Percentiles rank a stretch among this genome's conserved stretches.
These are phyloP conservation scores for Apiotrichum brassicae DNA, from an alignment of 1,284 basidiomycete species.

Conservation along the genomic window DNA sequence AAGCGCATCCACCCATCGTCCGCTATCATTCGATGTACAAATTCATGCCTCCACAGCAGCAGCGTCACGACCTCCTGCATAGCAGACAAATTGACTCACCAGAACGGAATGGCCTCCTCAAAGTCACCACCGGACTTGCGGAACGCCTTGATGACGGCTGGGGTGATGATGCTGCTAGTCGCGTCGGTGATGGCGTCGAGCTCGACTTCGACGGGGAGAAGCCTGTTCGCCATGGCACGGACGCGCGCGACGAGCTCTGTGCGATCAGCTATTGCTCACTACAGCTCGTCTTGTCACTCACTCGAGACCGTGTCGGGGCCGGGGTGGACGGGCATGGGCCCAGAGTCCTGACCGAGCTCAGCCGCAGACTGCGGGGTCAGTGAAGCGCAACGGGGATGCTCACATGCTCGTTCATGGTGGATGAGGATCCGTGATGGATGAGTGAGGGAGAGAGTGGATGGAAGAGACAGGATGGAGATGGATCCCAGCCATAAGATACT, in stretches of 20 bases:
- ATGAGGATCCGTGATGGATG: not conserved
- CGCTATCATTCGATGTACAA: no score
- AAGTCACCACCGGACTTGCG: conserved; percentile 55
- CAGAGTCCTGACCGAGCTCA: not conserved
- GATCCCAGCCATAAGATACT: no score
- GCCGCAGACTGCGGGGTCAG: not conserved
- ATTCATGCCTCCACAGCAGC: no score
- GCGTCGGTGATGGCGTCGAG: conserved; percentile 38
- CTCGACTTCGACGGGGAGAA: conserved; percentile 68
- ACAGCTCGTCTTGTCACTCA: not conserved
- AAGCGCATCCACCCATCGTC: no score
- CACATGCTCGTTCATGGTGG: not conserved
- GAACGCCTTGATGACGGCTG: conserved; percentile 48
- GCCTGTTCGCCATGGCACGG: conserved; percentile 64
- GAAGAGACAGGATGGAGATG: not conserved
- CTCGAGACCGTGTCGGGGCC: conserved; percentile 14
- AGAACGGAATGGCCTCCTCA: conserved; percentile 59
- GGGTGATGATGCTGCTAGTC: conserved; percentile 46
- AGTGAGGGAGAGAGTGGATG: not conserved
- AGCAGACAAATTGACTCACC: no score
- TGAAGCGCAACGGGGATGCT: not conserved
- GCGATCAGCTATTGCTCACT: no score
- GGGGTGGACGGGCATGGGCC: not conserved
- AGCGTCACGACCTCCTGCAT: no score
- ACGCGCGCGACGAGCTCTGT: conserved; percentile 63